phyloP scores from a whole-genome alignment of 352 stramenopile species.

The Pythium coloratum region DNA sequence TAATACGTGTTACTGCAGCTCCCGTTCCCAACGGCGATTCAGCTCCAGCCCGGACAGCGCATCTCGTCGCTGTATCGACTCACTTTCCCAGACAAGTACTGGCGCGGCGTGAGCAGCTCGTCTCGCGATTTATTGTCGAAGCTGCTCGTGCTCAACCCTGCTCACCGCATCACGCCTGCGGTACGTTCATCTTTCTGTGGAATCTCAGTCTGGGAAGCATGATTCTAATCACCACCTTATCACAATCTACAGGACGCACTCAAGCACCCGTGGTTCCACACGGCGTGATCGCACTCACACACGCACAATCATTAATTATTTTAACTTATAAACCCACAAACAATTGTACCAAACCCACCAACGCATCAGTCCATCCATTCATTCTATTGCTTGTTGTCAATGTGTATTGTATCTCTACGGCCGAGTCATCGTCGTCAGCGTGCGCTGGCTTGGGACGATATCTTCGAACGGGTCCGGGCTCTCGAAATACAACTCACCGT shows the following conservation, averaged over 20 bases:
- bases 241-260: slow-evolving; percentile 38
- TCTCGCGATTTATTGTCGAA: slow-evolving; percentile 61
- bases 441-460: slow-evolving; percentile 51
- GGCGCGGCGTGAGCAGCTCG: slow-evolving; percentile 54
- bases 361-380: neutral
- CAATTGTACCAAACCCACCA: neutral
- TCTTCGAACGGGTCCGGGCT: slow-evolving; percentile 66
- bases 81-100: slow-evolving; percentile 77
- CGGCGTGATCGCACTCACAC: neutral
- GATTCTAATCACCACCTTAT: neutral
- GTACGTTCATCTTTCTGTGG: slow-evolving; percentile 7
- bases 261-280: slow-evolving; percentile 49
- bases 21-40: slow-evolving; percentile 60
- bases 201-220: too few relatives aligned
- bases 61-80: slow-evolving; percentile 65
- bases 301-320: slow-evolving; percentile 4
- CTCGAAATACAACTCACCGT: slow-evolving; percentile 64
- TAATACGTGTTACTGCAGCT: slow-evolving; percentile 30
- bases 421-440: slow-evolving; percentile 70
- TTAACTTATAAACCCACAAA: slow-evolving; percentile 10
- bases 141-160: slow-evolving; percentile 63
- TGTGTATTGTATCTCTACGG: slow-evolving; percentile 2
- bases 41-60: slow-evolving; percentile 60
- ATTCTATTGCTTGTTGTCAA: neutral
- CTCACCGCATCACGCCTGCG: slow-evolving; percentile 44